phyloP scores from a whole-genome alignment of 148 eudicot species.

The Suaeda aralocaspica region DNA sequence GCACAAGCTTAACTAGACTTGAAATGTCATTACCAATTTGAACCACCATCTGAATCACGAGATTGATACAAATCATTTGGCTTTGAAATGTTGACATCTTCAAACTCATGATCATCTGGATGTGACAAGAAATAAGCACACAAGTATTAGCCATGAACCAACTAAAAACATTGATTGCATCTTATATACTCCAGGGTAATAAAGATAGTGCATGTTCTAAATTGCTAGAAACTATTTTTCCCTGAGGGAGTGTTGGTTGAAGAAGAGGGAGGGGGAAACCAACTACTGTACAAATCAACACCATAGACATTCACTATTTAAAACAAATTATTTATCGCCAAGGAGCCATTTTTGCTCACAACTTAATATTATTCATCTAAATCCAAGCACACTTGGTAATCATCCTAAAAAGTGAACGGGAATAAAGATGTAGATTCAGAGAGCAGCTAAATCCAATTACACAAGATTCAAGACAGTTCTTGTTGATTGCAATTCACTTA shows the following conservation, averaged over 20 bases:
- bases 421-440: neutral
- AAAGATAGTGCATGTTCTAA: neutral
- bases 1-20: neutral
- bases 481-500: neutral
- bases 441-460: neutral
- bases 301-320: too few relatives aligned
- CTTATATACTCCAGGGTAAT: too few relatives aligned
- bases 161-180: neutral
- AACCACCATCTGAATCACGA: slow-evolving; percentile 57
- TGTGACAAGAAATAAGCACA: slow-evolving; percentile 17
- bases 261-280: neutral
- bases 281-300: neutral
- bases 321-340: neutral
- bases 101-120: slow-evolving; percentile 85
- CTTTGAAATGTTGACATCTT: slow-evolving; percentile 71
- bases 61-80: slow-evolving; percentile 63
- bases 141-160: neutral
- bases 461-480: neutral
- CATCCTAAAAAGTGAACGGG: neutral
- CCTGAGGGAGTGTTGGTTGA: neutral
- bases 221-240: neutral
- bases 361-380: neutral
- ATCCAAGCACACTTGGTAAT: neutral
- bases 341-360: neutral
- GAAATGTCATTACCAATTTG: slow-evolving; percentile 37